Conservation (phyloP, 2,329 filamentous ascomycete genomes). For the Knufia petricola region DNA sequence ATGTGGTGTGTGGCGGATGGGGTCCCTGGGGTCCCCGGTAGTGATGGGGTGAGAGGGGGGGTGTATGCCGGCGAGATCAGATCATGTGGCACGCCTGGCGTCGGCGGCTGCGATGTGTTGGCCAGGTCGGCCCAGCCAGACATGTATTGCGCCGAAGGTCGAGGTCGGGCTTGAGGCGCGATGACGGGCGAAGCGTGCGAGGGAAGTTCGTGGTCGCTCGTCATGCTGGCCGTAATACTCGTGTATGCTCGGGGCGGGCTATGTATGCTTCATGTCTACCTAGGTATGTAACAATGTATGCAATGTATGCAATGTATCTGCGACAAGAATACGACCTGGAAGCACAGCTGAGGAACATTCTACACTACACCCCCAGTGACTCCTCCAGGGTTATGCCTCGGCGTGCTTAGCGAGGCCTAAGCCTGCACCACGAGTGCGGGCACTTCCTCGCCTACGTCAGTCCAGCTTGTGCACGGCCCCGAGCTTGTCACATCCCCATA, state of each 20-base stretch:
- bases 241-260: not conserved
- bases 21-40: conserved; percentile 28
- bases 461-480: no score
- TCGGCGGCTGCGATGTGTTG: conserved; percentile 25
- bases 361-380: not conserved
- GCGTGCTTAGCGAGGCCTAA: no score
- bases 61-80: conserved; percentile 45
- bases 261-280: not conserved
- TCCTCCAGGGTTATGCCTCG: not conserved
- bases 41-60: conserved; percentile 36
- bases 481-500: no score
- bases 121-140: conserved; percentile 23
- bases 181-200: conserved; percentile 45
- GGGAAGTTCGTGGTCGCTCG: conserved; percentile 36
- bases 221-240: conserved; percentile 1
- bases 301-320: no score
- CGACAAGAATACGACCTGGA: not conserved
- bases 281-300: no score
- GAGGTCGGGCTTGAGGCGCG: conserved; percentile 30
- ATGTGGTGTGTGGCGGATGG: conserved; percentile 25
- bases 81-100: conserved; percentile 42
- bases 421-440: no score
- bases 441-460: no score
- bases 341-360: not conserved
- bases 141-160: conserved; percentile 22